A percentile compares a stretch with the other conserved stretches of the same genome.
phyloP scores from a whole-genome alignment of 225 moss, liverwort and hornwort species.

The Thuidium tamariscinum region DNA sequence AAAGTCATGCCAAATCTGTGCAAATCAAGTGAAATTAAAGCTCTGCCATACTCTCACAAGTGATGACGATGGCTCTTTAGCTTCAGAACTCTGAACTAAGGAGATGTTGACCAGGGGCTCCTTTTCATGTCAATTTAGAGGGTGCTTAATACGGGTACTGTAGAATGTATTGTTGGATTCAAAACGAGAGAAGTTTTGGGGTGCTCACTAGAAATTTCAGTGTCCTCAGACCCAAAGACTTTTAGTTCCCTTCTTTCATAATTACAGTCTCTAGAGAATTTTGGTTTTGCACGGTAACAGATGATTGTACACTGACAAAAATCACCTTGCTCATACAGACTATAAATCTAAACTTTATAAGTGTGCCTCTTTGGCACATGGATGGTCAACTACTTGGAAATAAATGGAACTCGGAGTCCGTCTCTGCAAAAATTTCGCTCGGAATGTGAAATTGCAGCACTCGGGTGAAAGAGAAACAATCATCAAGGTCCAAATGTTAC shows the following conservation, averaged over 20 bases:
- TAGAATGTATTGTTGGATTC: not conserved
- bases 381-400: not conserved
- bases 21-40: not conserved
- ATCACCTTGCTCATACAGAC: not conserved
- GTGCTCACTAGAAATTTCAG: not conserved
- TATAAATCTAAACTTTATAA: not conserved
- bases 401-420: not conserved
- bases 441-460: not conserved
- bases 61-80: not conserved
- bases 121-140: not conserved
- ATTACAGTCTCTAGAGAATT: not conserved
- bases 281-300: not conserved
- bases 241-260: not conserved
- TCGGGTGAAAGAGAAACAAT: not conserved
- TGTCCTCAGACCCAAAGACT: not conserved
- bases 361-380: not conserved
- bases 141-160: not conserved
- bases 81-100: not conserved
- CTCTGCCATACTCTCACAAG: not conserved
- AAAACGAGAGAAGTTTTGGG: not conserved
- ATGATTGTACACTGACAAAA: not conserved
- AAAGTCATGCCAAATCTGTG: not conserved
- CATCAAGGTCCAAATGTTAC: not conserved
- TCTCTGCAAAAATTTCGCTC: not conserved
- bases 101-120: not conserved